These are phyloP conservation scores for Angomonas ambiguus DNA, from an alignment of 208 protist genomes.

Conservation along the genomic window DNA sequence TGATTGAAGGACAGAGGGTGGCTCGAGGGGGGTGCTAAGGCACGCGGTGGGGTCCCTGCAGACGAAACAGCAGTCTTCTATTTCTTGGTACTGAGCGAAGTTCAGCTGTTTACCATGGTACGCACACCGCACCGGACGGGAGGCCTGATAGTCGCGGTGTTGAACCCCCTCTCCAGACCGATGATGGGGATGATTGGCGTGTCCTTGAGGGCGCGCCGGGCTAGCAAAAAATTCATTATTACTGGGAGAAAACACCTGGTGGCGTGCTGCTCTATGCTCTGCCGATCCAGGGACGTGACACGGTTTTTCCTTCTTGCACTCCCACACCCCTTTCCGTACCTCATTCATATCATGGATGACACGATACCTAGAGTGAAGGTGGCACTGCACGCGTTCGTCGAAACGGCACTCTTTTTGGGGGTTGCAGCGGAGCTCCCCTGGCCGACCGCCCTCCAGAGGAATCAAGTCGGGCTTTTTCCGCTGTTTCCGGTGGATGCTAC, in stretches of 20 bases:
- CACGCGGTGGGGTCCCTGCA: conserved; percentile 69
- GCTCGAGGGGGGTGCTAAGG: conserved; percentile 71
- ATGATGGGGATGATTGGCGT: neutral
- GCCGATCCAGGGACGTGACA: conserved; percentile 23
- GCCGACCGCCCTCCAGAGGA: conserved; percentile 40
- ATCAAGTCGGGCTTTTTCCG: conserved; percentile 57
- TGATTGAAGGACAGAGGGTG: conserved; percentile 34
- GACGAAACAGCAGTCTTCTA: conserved; percentile 75
- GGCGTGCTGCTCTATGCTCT: neutral
- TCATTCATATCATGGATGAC: conserved; percentile 64
- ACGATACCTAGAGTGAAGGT: conserved; percentile 60
- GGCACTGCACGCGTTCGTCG: conserved; percentile 38
- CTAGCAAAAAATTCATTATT: neutral
- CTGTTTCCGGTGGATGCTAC: conserved; percentile 55
- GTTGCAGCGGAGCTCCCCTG: conserved; percentile 58
- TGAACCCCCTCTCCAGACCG: neutral
- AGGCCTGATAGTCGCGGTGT: conserved; percentile 11
- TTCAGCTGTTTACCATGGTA: conserved; percentile 75
- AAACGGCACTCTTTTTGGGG: conserved; percentile 57
- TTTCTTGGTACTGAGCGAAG: conserved; percentile 37
- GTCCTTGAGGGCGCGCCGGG: neutral
- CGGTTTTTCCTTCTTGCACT: conserved; percentile 50
- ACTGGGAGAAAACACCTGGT: conserved; percentile 5
- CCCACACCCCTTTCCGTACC: conserved; percentile 59
- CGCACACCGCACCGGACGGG: conserved; percentile 74